Base-by-base conservation (phyloP, 352 stramenopile species). In the Bremia lactucae region DNA sequence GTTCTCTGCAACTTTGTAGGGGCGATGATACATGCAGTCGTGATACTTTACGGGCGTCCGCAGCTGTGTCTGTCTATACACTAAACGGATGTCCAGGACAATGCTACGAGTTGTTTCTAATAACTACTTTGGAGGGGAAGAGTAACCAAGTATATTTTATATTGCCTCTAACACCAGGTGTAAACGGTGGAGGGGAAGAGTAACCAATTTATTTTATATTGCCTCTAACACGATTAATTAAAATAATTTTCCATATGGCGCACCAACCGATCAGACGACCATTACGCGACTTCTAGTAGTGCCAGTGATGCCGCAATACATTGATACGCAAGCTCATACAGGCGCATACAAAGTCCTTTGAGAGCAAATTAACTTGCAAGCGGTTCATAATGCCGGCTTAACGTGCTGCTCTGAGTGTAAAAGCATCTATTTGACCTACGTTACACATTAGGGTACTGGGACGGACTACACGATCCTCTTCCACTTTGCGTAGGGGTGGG, bases 1-100 rank as follows among this genome's bases (percentile, higher is more conserved):
- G 19, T 77, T 81, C 49, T 74, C 65, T 22, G 34, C 65, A 10
- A 62, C 13, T 44, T 79, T 74, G 68, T 81, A 21, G 62, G 52
- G 31, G 31, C 36, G 20, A 52, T 81, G 36, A 31, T 81, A 43
- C 52, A 68, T 31, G 46, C 59, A 18, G 65, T 57, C 7, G 59
- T 59, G 16, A 42, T 26, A 14, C n/a, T 24, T 36, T 25, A 57
- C 24, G 9, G 26, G 26, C 10, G 20, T 26, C 18, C 20, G 13
- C 19, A 28, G 34, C 18, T 20, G 35, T 31, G 35, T 21, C 20
- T 19, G 2, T 13, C 14, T 14, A 3, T 29, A 29, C 13, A 29
- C 24, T 29, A 11, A 29, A 29, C 24, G 24, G 24, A 29, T 29
- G 13, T 29, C n/a, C n/a, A n/a, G n/a, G n/a, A n/a, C n/a, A n/a